Base-by-base conservation (phyloP, 2,329 filamentous ascomycete species). In the Xylariaceae sp. region DNA sequence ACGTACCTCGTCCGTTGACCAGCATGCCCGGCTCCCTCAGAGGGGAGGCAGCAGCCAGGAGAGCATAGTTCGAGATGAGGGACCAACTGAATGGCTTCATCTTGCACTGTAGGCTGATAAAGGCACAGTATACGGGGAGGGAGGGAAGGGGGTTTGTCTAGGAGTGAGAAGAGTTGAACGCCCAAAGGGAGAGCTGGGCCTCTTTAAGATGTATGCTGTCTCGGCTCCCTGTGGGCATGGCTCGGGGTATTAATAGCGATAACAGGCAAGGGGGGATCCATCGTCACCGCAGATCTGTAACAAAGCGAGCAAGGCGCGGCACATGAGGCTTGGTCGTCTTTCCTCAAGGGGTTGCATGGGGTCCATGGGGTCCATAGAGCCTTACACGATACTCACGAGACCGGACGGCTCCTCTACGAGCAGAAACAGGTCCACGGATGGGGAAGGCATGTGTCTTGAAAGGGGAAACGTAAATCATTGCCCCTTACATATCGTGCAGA, bases 1-100 rank as follows among this genome's bases (percentile, higher is more conserved):
- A 40, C 55, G 49, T 52, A 67, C 66, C 55, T 57, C 63, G 58
- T 27, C 48, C 44, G 30, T 62, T 55, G 1, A 68, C 31, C 43
- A 31, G 38, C 19, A 18, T 43, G 13, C n/a, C 41, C 41, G 13
- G 49, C 34, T 14, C 40, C 21, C 21, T 30, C 8, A 56, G 24
- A 14, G 55, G 55, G 24, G 44, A 52, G 6, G 50, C 51, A 31
- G 38, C 35, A 18, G 47, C 54, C 12, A 44, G 41, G 19, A 53
- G 40, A 29, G 48, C 50, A 36, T 55, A 45, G 50, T 49, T 50
- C 36, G 46, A 51, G 41, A 58, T 36, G 43, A 55, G 41, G 37
- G 46, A 46, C 46, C 43, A 54, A 45, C 38, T 44, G 13, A 54
- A 51, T 44, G 44, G 37, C 52, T 52, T 56, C 57, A 60, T 59